Evolutionary conservation across 2,329 filamentous ascomycete species (phyloP).

Genomic region (Colletotrichum viniferum): DNA sequence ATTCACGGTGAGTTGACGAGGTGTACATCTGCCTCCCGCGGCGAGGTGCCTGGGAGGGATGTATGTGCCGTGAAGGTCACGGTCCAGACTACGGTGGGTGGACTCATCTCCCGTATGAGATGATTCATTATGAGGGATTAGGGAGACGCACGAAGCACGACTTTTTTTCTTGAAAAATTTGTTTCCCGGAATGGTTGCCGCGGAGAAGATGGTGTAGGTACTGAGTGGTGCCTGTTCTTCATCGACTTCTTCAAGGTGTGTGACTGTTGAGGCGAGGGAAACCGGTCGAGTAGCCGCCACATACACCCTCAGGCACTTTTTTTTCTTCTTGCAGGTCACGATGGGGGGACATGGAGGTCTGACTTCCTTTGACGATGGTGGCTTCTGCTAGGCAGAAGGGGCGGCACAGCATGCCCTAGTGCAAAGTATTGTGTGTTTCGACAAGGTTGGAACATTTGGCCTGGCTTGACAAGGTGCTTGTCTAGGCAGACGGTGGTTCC

Average conservation of each 20-base stretch:
- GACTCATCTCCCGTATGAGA: neutral
- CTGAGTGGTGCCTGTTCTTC: neutral
- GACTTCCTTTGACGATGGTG: neutral
- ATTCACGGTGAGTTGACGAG: neutral
- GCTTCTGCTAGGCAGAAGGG: neutral
- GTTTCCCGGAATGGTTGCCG: neutral
- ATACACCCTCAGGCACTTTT: neutral
- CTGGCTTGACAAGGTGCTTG: neutral
- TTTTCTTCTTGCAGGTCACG: neutral
- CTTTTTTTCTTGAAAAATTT: neutral
- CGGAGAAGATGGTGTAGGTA: neutral
- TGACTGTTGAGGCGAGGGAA: neutral
- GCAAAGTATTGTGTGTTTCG: neutral
- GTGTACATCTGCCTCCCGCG: neutral
- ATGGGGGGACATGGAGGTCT: neutral
- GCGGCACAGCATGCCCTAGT: neutral
- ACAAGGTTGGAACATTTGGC: neutral
- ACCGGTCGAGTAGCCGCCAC: neutral
- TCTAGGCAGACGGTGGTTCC: neutral
- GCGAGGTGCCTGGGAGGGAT: neutral
- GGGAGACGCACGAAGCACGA: neutral
- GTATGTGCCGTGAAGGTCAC: neutral
- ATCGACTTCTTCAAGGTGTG: neutral
- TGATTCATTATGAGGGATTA: neutral
- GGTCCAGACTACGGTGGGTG: neutral